phyloP scores from a whole-genome alignment of 2,329 filamentous ascomycete genomes.

The Xylariaceae sp. region DNA sequence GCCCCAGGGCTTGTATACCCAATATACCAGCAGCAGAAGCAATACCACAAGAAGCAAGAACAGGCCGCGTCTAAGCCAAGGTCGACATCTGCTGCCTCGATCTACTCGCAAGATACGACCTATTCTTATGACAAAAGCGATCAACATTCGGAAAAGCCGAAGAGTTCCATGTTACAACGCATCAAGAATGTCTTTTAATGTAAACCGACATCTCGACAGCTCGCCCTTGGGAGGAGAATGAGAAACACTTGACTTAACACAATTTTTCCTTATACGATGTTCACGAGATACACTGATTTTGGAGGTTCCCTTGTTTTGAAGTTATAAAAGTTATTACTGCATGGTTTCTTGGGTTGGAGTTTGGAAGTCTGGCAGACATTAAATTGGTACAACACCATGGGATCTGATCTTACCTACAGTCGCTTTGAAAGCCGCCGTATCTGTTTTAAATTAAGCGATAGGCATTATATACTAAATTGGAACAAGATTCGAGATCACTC shows the following conservation, averaged over 20 bases:
- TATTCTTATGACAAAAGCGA: constrained; percentile 21
- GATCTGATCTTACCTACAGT: no score
- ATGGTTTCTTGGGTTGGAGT: no score
- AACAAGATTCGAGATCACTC: no score
- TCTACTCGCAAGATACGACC: constrained; percentile 21
- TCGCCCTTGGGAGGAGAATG: no score
- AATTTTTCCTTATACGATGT: no score
- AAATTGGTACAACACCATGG: no score
- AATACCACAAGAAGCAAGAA: neutral
- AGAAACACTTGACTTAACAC: no score
- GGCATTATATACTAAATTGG: no score
- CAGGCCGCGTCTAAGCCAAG: neutral
- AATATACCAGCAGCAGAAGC: constrained; percentile 21
- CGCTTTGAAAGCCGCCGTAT: no score
- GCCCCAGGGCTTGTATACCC: constrained; percentile 25
- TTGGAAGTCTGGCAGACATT: no score
- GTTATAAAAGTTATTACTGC: neutral
- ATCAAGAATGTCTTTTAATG: constrained; percentile 1
- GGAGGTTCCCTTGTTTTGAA: neutral
- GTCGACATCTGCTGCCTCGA: constrained; percentile 18
- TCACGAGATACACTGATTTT: no score
- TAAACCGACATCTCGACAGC: neutral
- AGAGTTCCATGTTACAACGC: neutral
- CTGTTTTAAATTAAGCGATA: no score
- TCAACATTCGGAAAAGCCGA: constrained; percentile 1